A percentile compares a stretch with the other conserved stretches of the same genome.
Conservation (phyloP, 768 basidiomycete species). For the Xerocomellus chrysenteron region DNA sequence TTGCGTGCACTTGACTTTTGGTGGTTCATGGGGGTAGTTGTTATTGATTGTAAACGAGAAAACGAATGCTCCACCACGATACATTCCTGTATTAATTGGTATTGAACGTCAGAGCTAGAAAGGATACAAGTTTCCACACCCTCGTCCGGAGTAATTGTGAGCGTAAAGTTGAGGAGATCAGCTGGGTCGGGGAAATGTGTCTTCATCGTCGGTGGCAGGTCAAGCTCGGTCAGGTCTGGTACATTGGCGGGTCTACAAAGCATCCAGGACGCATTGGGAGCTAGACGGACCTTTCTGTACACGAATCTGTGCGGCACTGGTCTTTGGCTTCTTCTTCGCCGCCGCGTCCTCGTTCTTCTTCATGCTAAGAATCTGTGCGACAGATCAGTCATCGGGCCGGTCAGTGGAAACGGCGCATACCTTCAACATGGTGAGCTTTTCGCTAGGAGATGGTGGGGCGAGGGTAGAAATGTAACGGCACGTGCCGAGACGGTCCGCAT, state of each 20-base stretch:
- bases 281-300: constrained; percentile 89
- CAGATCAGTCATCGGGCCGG: constrained; percentile 5
- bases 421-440: constrained; percentile 42
- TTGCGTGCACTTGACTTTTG: constrained; percentile 97
- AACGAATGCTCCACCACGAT: constrained; percentile 89
- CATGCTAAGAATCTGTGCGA: constrained; percentile 91
- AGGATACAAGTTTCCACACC: constrained; percentile 46
- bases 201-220: constrained; percentile 94
- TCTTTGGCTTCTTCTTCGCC: constrained; percentile 97
- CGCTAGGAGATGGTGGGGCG: constrained; percentile 16
- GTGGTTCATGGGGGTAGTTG: constrained; percentile 99
- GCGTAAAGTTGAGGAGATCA: constrained; percentile 94
- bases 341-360: constrained; percentile 99
- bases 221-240: constrained; percentile 93
- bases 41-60: constrained; percentile 97
- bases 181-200: constrained; percentile 89
- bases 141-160: constrained; percentile 96
- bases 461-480: constrained; percentile 29
- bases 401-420: constrained; percentile 19
- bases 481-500: constrained; percentile 22
- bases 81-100: constrained; percentile 71
- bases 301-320: constrained; percentile 94
- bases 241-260: constrained; percentile 3
- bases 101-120: constrained; percentile 1
- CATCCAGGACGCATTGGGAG: not conserved